A percentile compares a stretch with the other conserved stretches of the same genome.
These are phyloP conservation scores for Fusarium sp. DNA, from an alignment of 2,329 filamentous ascomycete species.

Conservation along the genomic window DNA sequence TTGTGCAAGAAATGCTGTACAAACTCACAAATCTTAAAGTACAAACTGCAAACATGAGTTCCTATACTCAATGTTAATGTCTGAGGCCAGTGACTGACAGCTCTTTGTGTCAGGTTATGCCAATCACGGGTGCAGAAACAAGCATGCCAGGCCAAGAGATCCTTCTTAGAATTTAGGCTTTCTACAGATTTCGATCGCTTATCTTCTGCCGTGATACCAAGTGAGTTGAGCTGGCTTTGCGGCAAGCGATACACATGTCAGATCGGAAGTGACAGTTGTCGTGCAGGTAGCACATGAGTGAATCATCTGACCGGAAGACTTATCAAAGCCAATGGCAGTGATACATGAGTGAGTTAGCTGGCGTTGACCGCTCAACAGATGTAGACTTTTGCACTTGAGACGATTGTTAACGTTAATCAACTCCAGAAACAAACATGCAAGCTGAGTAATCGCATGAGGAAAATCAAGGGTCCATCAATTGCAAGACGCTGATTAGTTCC, in stretches of 20 bases:
- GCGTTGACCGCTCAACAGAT: neutral
- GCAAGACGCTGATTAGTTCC: conserved; percentile 11
- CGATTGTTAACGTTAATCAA: neutral
- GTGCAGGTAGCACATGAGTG: neutral
- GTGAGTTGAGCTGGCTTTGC: neutral
- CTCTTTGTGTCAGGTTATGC: neutral
- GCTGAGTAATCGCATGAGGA: conserved; percentile 8
- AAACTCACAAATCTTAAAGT: neutral
- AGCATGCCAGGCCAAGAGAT: neutral
- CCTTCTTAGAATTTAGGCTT: neutral
- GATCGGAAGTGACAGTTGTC: neutral
- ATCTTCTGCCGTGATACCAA: neutral
- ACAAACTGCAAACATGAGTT: neutral
- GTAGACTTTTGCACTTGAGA: neutral
- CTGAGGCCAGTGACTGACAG: neutral
- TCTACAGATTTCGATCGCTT: neutral
- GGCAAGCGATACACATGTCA: neutral
- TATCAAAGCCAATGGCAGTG: neutral
- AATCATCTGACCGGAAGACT: neutral
- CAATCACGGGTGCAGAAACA: neutral
- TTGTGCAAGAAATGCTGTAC: neutral
- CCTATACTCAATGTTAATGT: neutral
- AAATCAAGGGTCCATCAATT: conserved; percentile 11
- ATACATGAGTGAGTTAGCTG: neutral
- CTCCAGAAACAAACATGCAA: neutral